A percentile compares a stretch with the other conserved stretches of the same genome.
Evolutionary conservation across 2,329 filamentous ascomycete genomes (phyloP).

Genomic region (Verticillium klebahnii): DNA sequence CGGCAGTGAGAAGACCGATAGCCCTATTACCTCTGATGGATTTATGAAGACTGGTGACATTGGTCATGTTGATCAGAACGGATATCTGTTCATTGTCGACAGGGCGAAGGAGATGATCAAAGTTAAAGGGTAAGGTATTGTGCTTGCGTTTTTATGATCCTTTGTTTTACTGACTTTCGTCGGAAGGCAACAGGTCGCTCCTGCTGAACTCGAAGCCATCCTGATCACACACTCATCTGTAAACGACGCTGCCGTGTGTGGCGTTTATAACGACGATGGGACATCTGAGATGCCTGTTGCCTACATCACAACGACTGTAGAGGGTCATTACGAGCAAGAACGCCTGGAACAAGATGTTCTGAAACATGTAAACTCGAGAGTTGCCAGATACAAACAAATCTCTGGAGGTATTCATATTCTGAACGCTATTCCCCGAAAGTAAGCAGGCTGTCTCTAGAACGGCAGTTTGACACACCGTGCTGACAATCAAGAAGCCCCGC

Average conservation of each 20-base stretch:
- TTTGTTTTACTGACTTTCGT: background rate
- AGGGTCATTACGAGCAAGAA: background rate
- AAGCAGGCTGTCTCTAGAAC: background rate
- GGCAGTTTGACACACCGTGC: background rate
- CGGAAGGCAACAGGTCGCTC: slow-evolving; percentile 6
- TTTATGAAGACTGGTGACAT: slow-evolving; percentile 8
- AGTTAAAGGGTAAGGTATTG: slow-evolving; percentile 5
- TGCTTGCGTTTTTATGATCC: no score
- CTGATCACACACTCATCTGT: slow-evolving; percentile 5
- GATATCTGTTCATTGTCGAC: slow-evolving; percentile 7
- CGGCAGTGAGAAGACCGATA: background rate
- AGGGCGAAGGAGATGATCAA: slow-evolving; percentile 10
- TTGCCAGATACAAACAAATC: slow-evolving; percentile 6
- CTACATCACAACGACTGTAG: slow-evolving; percentile 2
- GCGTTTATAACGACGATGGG: slow-evolving; percentile 5
- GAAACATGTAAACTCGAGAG: background rate
- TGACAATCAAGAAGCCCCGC: slow-evolving; percentile 1
- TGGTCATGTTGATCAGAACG: slow-evolving; percentile 5
- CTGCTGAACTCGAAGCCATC: slow-evolving; percentile 6
- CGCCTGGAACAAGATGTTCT: background rate
- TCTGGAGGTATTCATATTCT: slow-evolving; percentile 4
- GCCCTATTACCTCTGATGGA: background rate
- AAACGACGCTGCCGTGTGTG: slow-evolving; percentile 6
- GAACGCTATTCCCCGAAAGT: slow-evolving; percentile 6
- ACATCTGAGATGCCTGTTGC: slow-evolving; percentile 8